Conservation (phyloP, 164 flowering plant species). For the Vitis amurensis region DNA sequence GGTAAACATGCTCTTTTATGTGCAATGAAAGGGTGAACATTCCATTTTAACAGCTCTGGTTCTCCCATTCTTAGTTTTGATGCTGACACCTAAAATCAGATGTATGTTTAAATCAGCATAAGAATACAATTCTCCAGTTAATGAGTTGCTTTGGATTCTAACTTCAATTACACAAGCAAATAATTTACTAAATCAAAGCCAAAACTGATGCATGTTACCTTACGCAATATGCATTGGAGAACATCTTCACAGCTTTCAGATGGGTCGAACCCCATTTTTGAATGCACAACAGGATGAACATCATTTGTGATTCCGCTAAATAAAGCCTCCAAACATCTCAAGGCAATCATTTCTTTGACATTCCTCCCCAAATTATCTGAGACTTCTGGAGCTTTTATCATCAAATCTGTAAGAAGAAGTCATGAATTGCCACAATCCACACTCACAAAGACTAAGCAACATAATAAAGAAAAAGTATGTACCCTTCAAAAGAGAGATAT, state of each 20-base stretch:
- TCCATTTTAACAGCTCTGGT: slow-evolving; percentile 34
- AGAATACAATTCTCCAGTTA: background rate
- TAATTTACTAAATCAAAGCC: background rate
- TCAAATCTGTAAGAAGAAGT: slow-evolving; percentile 37
- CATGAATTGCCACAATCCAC: background rate
- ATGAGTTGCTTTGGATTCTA: background rate
- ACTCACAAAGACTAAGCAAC: background rate
- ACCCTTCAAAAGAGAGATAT: slow-evolving; percentile 41
- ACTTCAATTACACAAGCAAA: background rate
- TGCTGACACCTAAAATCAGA: slow-evolving; percentile 24
- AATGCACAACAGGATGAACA: slow-evolving; percentile 3
- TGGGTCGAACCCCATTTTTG: slow-evolving; percentile 24
- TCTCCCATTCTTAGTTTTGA: slow-evolving; percentile 20
- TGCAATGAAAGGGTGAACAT: slow-evolving; percentile 40
- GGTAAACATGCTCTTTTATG: slow-evolving; percentile 54
- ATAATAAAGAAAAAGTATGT: background rate
- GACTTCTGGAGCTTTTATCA: slow-evolving; percentile 31
- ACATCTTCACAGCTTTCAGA: slow-evolving; percentile 45
- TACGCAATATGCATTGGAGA: slow-evolving; percentile 26
- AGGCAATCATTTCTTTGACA: slow-evolving; percentile 48
- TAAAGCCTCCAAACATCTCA: slow-evolving; percentile 55
- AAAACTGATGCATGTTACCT: slow-evolving; percentile 30
- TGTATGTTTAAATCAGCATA: background rate
- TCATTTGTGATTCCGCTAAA: slow-evolving; percentile 3
- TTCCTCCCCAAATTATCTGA: slow-evolving; percentile 24